Percentiles rank a stretch among this genome's conserved stretches.
These are phyloP conservation scores for Cyphellophora europaea DNA, from an alignment of 2,329 filamentous ascomycete species.

Conservation along the genomic window DNA sequence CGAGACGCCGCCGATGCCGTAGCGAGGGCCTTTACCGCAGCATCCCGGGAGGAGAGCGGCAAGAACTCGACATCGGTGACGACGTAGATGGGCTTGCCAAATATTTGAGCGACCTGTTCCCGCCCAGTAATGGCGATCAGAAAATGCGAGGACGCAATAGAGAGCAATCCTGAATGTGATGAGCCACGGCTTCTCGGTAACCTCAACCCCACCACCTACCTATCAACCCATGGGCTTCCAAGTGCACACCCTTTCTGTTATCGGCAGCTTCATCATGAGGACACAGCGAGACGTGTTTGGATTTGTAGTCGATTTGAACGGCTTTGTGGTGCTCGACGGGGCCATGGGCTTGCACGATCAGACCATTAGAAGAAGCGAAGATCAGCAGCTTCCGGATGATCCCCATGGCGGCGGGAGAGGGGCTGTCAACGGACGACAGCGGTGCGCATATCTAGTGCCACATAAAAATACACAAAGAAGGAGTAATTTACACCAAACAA, in stretches of 20 bases:
- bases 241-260: slow-evolving; percentile 24
- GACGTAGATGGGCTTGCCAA: slow-evolving; percentile 72
- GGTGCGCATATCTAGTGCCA: too few species aligned
- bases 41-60: slow-evolving; percentile 68
- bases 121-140: slow-evolving; percentile 79
- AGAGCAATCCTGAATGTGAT: slow-evolving; percentile 60
- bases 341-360: slow-evolving; percentile 66
- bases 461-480: too few species aligned
- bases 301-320: slow-evolving; percentile 63
- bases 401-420: too few species aligned
- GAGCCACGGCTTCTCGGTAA: neutral
- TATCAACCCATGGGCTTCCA: slow-evolving; percentile 47
- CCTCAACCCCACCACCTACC: slow-evolving; percentile 32
- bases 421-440: too few species aligned
- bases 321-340: slow-evolving; percentile 38
- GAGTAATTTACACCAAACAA: too few species aligned
- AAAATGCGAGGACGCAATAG: slow-evolving; percentile 70
- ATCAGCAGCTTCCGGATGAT: slow-evolving; percentile 73
- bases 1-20: slow-evolving; percentile 19
- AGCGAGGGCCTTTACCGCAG: slow-evolving; percentile 55
- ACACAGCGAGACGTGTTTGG: slow-evolving; percentile 39
- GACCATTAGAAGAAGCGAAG: slow-evolving; percentile 70
- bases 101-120: slow-evolving; percentile 79
- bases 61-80: slow-evolving; percentile 87
- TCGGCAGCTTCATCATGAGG: slow-evolving; percentile 22